Evolutionary conservation across 208 protist species (phyloP).

Genomic region (Phytomonas sp.): DNA sequence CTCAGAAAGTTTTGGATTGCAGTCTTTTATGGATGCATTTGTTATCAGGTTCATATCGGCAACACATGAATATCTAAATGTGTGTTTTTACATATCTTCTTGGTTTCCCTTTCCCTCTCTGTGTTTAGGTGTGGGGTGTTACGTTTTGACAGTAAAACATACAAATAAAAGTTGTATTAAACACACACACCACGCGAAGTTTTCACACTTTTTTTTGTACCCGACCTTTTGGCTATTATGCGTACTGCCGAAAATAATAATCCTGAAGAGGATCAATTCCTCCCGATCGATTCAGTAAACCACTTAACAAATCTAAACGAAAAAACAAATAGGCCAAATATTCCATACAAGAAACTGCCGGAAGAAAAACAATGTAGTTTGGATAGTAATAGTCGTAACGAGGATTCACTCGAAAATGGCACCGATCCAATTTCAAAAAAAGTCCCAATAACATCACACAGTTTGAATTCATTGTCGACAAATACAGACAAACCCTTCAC

Average conservation of each 20-base stretch:
- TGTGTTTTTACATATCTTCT: constrained; percentile 14
- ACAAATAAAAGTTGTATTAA: not conserved
- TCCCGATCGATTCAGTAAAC: not conserved
- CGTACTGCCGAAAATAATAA: not conserved
- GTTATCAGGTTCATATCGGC: constrained; percentile 8
- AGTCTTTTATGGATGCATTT: not conserved
- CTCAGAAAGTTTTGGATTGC: not conserved
- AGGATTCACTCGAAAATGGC: not conserved
- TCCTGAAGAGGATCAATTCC: not conserved
- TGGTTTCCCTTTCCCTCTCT: constrained; percentile 7
- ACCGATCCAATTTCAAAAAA: not conserved
- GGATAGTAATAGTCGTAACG: not conserved
- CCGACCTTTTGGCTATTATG: constrained; percentile 5
- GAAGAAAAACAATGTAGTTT: not conserved
- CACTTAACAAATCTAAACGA: not conserved
- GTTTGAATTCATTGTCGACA: not conserved
- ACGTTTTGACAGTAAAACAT: not conserved
- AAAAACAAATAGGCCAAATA: not conserved
- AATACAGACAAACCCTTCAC: constrained; percentile 10
- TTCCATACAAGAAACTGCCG: not conserved
- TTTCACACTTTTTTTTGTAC: not conserved
- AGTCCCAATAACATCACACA: not conserved
- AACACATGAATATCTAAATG: constrained; percentile 6
- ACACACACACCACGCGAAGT: not conserved
- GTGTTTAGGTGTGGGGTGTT: not conserved